Conservation (phyloP, 208 protist species). For the Wallacemonas sp. region DNA sequence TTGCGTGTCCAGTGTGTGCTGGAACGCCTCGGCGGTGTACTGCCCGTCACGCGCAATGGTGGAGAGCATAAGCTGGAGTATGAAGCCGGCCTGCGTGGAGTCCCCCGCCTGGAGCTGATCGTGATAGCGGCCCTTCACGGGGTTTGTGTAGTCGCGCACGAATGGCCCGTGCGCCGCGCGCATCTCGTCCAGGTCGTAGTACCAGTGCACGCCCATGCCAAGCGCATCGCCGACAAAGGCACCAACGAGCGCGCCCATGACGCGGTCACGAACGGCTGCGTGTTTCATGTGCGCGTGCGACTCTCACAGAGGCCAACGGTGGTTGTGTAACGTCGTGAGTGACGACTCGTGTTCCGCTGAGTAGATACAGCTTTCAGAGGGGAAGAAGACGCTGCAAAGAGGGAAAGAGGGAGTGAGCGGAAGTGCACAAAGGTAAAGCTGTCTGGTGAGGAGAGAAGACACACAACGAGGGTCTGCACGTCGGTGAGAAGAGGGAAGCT, state of each 20-base stretch:
- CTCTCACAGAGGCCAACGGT: neutral
- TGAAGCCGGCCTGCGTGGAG: constrained; percentile 24
- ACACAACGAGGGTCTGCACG: too few species aligned
- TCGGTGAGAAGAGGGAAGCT: too few species aligned
- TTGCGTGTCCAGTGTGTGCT: constrained; percentile 20
- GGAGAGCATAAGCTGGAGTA: constrained; percentile 29
- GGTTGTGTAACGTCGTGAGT: too few species aligned
- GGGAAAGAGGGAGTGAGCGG: too few species aligned
- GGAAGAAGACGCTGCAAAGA: too few species aligned
- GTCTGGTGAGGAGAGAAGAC: too few species aligned
- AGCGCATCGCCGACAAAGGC: constrained; percentile 32
- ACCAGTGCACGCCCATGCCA: constrained; percentile 40
- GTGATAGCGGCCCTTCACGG: constrained; percentile 29
- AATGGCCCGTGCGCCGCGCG: constrained; percentile 21
- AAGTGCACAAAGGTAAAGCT: too few species aligned
- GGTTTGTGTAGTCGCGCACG: constrained; percentile 24
- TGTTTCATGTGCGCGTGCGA: constrained; percentile 8
- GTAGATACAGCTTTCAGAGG: too few species aligned
- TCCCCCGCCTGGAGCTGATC: constrained; percentile 30
- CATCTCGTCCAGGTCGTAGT: constrained; percentile 39
- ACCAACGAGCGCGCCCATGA: constrained; percentile 25
- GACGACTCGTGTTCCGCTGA: too few species aligned
- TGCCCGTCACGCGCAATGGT: constrained; percentile 17
- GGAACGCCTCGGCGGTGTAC: constrained; percentile 20
- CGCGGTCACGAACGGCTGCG: constrained; percentile 12